phyloP scores from a whole-genome alignment of 768 basidiomycete species.

The Termitomyces sp. region DNA sequence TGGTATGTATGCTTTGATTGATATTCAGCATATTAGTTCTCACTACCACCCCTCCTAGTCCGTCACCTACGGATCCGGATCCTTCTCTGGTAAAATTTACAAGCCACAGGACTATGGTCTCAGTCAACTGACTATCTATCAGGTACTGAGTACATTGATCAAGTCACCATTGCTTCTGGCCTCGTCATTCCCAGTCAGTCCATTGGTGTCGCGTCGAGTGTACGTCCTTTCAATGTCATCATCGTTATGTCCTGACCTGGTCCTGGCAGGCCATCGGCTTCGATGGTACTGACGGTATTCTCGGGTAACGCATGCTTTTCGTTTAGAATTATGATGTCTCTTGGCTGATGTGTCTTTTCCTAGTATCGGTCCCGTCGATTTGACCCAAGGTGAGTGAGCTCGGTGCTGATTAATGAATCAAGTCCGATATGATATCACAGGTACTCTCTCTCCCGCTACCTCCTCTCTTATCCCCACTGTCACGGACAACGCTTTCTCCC shows the following conservation, averaged over 20 bases:
- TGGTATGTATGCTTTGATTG: constrained; percentile 36
- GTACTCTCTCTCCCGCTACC: constrained; percentile 31
- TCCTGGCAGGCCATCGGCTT: constrained; percentile 41
- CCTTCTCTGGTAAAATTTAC: constrained; percentile 45
- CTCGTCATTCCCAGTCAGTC: constrained; percentile 56
- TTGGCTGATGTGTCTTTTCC: constrained; percentile 1
- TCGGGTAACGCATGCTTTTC: constrained; percentile 44
- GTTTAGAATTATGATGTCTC: background rate
- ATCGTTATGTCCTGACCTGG: background rate
- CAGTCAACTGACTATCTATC: background rate
- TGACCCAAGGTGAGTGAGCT: constrained; percentile 42
- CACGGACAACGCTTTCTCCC: constrained; percentile 48
- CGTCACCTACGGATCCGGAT: constrained; percentile 60
- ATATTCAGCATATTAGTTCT: background rate
- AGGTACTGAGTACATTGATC: constrained; percentile 51
- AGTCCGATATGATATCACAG: constrained; percentile 15
- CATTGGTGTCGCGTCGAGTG: constrained; percentile 58
- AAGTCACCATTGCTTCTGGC: constrained; percentile 48
- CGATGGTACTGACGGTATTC: constrained; percentile 56
- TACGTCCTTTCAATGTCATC: constrained; percentile 4
- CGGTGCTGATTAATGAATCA: background rate
- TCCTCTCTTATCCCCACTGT: constrained; percentile 49
- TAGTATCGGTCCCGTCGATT: constrained; percentile 60
- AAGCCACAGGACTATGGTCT: background rate
- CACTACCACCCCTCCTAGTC: constrained; percentile 28